Evolutionary conservation across 805 yeast species (phyloP).

Genomic region (Yarrowia keelungensis): DNA sequence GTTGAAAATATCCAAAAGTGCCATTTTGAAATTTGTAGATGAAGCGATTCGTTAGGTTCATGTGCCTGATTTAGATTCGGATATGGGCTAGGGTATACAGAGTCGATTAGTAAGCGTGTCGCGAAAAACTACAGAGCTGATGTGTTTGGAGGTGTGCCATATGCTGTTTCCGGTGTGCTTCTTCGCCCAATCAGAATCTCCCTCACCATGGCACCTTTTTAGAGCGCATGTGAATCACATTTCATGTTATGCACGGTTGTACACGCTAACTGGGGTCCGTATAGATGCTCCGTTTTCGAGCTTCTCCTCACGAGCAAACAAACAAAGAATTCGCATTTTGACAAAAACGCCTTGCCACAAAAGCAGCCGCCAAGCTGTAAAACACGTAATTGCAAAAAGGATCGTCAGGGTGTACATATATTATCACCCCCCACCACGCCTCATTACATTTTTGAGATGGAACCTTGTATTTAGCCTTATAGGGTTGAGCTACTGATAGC

Average conservation of each 20-base stretch:
- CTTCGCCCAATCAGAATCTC: too few relatives aligned
- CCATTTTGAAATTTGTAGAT: conserved; percentile 22
- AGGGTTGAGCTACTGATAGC: neutral
- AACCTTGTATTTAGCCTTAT: conserved; percentile 13
- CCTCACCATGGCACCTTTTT: too few relatives aligned
- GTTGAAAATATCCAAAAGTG: conserved; percentile 22
- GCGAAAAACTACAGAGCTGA: too few relatives aligned
- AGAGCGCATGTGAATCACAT: too few relatives aligned
- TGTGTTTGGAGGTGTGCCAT: too few relatives aligned
- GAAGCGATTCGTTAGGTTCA: conserved; percentile 3
- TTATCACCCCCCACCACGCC: neutral
- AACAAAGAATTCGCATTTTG: too few relatives aligned
- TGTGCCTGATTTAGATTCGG: neutral
- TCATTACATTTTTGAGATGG: conserved; percentile 10
- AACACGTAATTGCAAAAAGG: neutral
- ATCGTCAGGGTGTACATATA: conserved; percentile 15
- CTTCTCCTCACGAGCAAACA: too few relatives aligned
- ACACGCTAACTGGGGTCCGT: too few relatives aligned
- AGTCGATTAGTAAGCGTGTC: neutral
- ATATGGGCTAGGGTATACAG: conserved; percentile 6
- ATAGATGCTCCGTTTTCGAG: too few relatives aligned
- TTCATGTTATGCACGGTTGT: too few relatives aligned
- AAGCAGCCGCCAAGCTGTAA: neutral
- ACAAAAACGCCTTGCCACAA: too few relatives aligned
- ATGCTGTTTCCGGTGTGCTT: too few relatives aligned